Conservation (phyloP, 139 green algal species). For the Coelastrella sp. region DNA sequence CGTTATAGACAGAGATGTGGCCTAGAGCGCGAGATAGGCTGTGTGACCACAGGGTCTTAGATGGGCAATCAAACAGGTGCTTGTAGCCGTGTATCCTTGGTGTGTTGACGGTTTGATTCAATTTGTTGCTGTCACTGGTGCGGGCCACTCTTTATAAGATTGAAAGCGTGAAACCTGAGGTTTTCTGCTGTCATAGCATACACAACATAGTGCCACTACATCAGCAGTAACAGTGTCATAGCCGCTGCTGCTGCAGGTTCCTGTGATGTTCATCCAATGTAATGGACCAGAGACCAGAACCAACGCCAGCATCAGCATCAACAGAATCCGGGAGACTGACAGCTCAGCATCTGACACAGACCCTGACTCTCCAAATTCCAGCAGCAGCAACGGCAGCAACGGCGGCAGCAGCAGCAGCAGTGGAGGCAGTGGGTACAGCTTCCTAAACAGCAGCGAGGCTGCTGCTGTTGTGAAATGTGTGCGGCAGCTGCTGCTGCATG, state of each 20-base stretch:
- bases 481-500: conserved; percentile 49
- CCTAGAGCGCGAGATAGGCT: no score
- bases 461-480: conserved; percentile 46
- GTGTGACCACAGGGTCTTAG: no score
- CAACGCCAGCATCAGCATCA: conserved; percentile 15
- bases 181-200: no score
- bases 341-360: no score
- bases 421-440: conserved; percentile 46
- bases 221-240: background rate
- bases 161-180: no score
- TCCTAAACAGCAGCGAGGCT: conserved; percentile 64
- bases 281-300: conserved; percentile 22
- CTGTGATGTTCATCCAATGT: conserved; percentile 39
- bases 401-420: conserved; percentile 2
- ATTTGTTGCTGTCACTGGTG: background rate
- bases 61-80: no score
- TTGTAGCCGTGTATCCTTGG: no score
- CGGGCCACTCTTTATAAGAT: no score
- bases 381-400: conserved; percentile 8
- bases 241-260: conserved; percentile 47
- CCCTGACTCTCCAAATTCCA: background rate
- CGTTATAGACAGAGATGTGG: no score
- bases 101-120: conserved; percentile 13
- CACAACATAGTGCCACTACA: no score
- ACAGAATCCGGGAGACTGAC: background rate